Evolutionary conservation across 192 early-diverging fungal genomes (phyloP).

Genomic region (Rhizophagus prolifer): DNA sequence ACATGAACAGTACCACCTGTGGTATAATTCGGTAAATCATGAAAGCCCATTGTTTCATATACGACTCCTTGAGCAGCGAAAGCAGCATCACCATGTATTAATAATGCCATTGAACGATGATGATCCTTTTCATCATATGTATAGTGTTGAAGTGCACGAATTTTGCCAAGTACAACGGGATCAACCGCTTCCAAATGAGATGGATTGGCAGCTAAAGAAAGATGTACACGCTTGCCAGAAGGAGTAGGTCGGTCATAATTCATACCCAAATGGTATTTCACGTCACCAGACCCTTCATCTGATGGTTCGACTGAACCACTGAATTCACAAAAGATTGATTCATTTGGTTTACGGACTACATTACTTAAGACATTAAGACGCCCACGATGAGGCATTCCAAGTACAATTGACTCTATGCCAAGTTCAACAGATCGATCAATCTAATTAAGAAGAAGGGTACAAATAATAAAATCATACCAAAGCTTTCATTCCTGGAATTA

Average conservation of each 20-base stretch:
- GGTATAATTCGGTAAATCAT: conserved; percentile 91
- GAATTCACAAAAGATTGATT: conserved; percentile 99
- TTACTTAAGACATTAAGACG: conserved; percentile 98
- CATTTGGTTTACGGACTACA: conserved; percentile 98
- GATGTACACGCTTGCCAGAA: conserved; percentile 93
- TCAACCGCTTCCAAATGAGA: conserved; percentile 98
- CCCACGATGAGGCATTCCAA: conserved; percentile 99
- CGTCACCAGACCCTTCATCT: conserved; percentile 96
- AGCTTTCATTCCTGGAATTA: conserved; percentile 98
- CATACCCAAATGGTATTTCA: conserved; percentile 92
- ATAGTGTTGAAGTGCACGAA: conserved; percentile 93
- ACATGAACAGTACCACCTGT: conserved; percentile 97
- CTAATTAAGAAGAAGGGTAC: conserved; percentile 38
- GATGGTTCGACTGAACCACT: conserved; percentile 80
- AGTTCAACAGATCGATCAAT: conserved; percentile 95
- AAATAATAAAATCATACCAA: conserved; percentile 57
- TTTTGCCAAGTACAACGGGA: conserved; percentile 98
- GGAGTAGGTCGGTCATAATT: conserved; percentile 96
- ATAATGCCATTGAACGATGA: conserved; percentile 85
- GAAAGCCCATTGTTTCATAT: conserved; percentile 95
- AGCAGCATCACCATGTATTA: conserved; percentile 97
- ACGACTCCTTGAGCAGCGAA: conserved; percentile 98
- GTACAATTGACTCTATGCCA: conserved; percentile 91
- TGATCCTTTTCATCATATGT: conserved; percentile 81
- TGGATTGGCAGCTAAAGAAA: conserved; percentile 97